Conservation (phyloP, 2,329 filamentous ascomycete genomes). For the Immersiporthe knoxdaviesiana region DNA sequence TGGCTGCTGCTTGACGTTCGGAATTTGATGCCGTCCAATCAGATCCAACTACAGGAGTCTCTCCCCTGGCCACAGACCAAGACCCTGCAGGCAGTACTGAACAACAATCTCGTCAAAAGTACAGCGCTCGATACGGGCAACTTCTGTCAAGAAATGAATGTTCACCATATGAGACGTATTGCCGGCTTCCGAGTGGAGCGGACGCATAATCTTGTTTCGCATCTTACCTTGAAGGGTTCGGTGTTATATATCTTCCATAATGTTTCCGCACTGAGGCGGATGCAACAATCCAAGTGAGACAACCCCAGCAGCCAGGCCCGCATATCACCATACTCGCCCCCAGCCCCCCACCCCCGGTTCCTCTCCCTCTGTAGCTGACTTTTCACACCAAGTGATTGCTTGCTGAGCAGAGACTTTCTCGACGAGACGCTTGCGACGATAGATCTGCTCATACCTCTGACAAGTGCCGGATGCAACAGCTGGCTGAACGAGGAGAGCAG, state of each 20-base stretch:
- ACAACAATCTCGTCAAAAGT: neutral
- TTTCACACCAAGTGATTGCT: neutral
- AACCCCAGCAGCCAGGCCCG: neutral
- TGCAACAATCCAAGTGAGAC: neutral
- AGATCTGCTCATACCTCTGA: conserved; percentile 3
- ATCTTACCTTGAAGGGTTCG: neutral
- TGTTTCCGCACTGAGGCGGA: neutral
- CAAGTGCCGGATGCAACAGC: neutral
- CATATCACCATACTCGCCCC: too few species aligned
- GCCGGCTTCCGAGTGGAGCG: neutral
- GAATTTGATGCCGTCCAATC: conserved; percentile 1
- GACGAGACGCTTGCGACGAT: neutral
- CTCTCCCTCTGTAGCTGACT: neutral
- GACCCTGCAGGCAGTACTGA: neutral
- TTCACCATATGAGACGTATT: neutral
- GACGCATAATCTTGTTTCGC: neutral
- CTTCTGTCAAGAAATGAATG: conserved; percentile 3
- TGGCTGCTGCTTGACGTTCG: neutral
- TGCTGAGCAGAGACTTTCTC: neutral
- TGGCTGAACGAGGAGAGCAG: neutral
- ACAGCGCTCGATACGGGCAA: neutral
- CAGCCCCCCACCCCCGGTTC: too few species aligned
- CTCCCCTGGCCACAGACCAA: conserved; percentile 1
- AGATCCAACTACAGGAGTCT: neutral
- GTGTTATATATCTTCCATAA: neutral